Conservation (phyloP, 2,329 filamentous ascomycete genomes). For the Atkinsonella texensis region DNA sequence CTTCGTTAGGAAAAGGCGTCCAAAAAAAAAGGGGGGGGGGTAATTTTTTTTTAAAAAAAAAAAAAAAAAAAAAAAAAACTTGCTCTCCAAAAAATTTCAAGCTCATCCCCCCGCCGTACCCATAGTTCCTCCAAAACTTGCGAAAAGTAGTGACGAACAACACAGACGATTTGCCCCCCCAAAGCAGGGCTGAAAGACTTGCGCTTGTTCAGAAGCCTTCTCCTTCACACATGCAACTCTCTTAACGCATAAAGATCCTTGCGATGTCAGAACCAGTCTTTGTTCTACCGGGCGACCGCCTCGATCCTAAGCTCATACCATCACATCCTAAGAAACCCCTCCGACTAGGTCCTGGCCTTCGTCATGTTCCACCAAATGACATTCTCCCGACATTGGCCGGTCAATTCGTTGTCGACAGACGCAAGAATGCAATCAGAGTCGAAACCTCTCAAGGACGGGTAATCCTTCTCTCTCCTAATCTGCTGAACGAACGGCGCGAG, state of each 20-base stretch:
- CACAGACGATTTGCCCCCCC: background rate
- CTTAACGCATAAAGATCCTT: too few species aligned
- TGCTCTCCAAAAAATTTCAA: conserved; percentile 12
- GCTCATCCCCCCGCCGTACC: background rate
- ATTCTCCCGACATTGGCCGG: conserved; percentile 58
- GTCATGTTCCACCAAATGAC: conserved; percentile 65
- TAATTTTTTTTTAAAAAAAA: conserved; percentile 7
- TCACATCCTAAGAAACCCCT: conserved; percentile 57
- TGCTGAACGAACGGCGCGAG: background rate
- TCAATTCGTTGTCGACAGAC: conserved; percentile 52
- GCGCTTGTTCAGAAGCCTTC: background rate
- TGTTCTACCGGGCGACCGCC: conserved; percentile 70
- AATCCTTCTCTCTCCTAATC: conserved; percentile 16
- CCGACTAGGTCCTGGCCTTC: conserved; percentile 73
- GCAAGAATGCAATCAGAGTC: conserved; percentile 69
- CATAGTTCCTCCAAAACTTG: conserved; percentile 3
- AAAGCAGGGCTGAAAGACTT: background rate
- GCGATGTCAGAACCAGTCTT: conserved; percentile 48
- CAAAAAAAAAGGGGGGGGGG: conserved; percentile 7
- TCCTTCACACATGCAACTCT: background rate
- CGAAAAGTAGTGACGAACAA: background rate
- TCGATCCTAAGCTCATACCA: conserved; percentile 56
- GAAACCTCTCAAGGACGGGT: conserved; percentile 61
- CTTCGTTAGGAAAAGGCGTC: background rate
- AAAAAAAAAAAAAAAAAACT: conserved; percentile 5